A percentile compares a stretch with the other conserved stretches of the same genome.
Evolutionary conservation across 108 stramenopile genomes (phyloP).

Genomic region (Conticribra guillardii): DNA sequence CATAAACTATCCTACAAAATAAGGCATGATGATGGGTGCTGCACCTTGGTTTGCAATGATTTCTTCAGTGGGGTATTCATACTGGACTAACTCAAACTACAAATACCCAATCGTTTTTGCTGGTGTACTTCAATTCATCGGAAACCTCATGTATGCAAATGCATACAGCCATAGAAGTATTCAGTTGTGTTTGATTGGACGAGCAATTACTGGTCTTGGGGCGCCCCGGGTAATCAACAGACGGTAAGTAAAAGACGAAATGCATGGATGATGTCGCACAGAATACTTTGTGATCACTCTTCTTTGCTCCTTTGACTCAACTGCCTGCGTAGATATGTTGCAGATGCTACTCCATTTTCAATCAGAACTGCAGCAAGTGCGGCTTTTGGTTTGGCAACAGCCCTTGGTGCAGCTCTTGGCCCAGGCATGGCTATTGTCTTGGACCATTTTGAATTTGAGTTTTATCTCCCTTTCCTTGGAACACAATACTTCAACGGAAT

Average conservation of each 20-base stretch:
- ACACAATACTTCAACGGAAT: constrained; percentile 66
- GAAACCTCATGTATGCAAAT: constrained; percentile 78
- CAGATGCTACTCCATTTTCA: constrained; percentile 71
- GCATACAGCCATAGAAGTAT: constrained; percentile 69
- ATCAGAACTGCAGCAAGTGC: constrained; percentile 69
- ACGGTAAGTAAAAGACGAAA: constrained; percentile 50
- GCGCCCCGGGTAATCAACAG: constrained; percentile 80
- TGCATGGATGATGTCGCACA: too few relatives aligned
- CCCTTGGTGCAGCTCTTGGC: constrained; percentile 73
- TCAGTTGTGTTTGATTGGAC: constrained; percentile 69
- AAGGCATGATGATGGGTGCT: constrained; percentile 79
- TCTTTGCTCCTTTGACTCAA: too few relatives aligned
- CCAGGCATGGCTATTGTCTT: constrained; percentile 76
- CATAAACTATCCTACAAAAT: constrained; percentile 7
- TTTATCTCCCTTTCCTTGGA: constrained; percentile 55
- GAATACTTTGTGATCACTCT: too few relatives aligned
- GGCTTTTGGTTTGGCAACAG: constrained; percentile 73
- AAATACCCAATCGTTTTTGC: too few relatives aligned
- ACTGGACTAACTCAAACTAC: constrained; percentile 84
- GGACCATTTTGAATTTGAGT: constrained; percentile 60
- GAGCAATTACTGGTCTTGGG: constrained; percentile 78
- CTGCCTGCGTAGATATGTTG: constrained; percentile 77
- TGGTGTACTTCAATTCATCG: constrained; percentile 60
- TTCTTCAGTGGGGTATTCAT: constrained; percentile 61
- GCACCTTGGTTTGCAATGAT: constrained; percentile 77